Evolutionary conservation across 2,329 filamentous ascomycete species (phyloP), one percentile per base, ranked within the genome.

Genomic region (Diaporthe amygdali): DNA sequence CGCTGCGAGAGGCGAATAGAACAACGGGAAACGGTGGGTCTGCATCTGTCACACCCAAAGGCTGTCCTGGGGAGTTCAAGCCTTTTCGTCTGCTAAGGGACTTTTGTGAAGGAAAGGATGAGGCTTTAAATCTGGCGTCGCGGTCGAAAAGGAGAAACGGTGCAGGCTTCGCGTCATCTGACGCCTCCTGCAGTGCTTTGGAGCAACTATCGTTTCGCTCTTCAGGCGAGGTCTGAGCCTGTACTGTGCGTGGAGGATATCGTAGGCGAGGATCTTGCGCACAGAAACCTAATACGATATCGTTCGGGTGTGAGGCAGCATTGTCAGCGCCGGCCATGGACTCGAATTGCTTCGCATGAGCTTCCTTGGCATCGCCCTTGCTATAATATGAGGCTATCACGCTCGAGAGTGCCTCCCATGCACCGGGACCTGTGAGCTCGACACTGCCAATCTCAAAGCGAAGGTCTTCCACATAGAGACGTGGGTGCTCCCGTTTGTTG

Each of bases 21-120:
- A 96, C 84, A 47, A 96, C 82, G 0, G 96, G 96, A 20, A 98
- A 96, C 2, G 88, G 83, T 1, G 94, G 93, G 76, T 98, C 95
- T 10, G 83, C 85, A 1, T 84, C 74, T 10, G 86, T 85, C 1
- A 89, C 79, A 27, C 87, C 82, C 0, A 95, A 88, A 71, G 88
- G 85, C 30, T 86, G 80, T 1, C 94, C 94, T 0, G 93, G 91
- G 0, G 85, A 78, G 20, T 88, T 88, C 27, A 88, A 84, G 17
- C 88, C 85, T 79, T 92, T 94, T 55, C 96, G 91, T 59, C 93
- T 90, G 78, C 97, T 95, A 76, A 98, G 89, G 1, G 91, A 88
- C 77, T 94, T 94, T 77, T 97, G 94, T 14, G 93, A 91, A 2
- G 95, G 88, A 17, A 92, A 85, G 64, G 87, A 87, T 4, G 89